phyloP scores from a whole-genome alignment of 2,329 filamentous ascomycete genomes.

The Lachnellula cervina region DNA sequence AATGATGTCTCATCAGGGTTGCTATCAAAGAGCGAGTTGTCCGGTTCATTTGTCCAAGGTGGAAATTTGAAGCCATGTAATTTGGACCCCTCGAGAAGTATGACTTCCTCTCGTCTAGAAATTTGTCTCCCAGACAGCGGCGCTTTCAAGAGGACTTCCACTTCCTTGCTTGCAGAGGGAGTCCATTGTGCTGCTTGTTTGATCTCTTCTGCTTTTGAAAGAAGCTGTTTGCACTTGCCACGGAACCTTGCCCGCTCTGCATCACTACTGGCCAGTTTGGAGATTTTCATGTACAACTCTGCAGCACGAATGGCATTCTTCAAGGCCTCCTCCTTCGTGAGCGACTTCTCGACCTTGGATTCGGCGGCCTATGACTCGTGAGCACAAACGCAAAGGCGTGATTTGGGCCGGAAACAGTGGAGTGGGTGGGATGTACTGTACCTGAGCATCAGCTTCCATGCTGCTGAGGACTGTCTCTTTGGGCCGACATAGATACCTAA shows the following conservation, averaged over 20 bases:
- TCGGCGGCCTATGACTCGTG: constrained; percentile 46
- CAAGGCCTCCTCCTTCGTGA: constrained; percentile 60
- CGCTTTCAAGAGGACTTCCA: constrained; percentile 28
- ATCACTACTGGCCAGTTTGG: constrained; percentile 55
- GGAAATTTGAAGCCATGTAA: constrained; percentile 81
- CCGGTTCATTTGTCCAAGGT: constrained; percentile 69
- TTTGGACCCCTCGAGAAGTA: constrained; percentile 71
- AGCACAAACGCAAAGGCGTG: constrained; percentile 1
- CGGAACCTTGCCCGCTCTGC: constrained; percentile 63
- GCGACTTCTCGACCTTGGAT: constrained; percentile 44
- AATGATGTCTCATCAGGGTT: constrained; percentile 38
- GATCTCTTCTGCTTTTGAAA: constrained; percentile 69
- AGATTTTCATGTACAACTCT: constrained; percentile 76
- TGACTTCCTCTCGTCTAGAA: constrained; percentile 67
- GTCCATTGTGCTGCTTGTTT: constrained; percentile 44
- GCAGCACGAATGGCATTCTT: constrained; percentile 70
- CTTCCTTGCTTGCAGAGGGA: constrained; percentile 16
- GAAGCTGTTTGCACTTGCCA: constrained; percentile 62
- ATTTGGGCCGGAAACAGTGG: background rate
- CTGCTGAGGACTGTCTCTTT: constrained; percentile 2
- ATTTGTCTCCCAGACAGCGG: constrained; percentile 52
- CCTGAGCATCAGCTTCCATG: constrained; percentile 46
- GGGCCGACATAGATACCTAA: background rate
- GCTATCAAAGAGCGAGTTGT: constrained; percentile 55
- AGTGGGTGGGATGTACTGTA: no score